Evolutionary conservation across 78 protist species (phyloP), one percentile per base, ranked within the genome.

Genomic region (Polysphondylium violaceum): DNA sequence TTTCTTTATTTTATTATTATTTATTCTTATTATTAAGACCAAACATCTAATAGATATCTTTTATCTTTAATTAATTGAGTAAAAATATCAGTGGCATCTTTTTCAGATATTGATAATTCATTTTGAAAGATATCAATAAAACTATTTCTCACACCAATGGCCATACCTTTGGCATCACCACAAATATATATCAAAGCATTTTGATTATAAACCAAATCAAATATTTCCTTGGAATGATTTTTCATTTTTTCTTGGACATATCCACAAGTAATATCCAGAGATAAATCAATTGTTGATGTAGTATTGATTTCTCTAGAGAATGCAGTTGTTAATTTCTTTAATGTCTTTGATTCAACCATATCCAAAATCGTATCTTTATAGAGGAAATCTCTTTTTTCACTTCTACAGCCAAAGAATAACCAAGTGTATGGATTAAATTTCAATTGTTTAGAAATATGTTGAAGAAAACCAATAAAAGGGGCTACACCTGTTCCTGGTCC

Each of bases 401-500:
- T 47, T 59, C 99, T 91, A 74, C 98, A 95, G n/a, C 99, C 99
- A 87, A 96, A 97, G 95, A 71, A 98, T 73, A 98, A 56, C 69
- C 71, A 47, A 64, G 47, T 64, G n/a, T n/a, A n/a, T n/a, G n/a
- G n/a, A n/a, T n/a, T n/a, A n/a, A n/a, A n/a, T 8, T 11, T 29
- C 31, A 31, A 31, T 9, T 6, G 21, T 35, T 63, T 65, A 40
- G 59, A 86, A 4, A 63, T 23, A 33, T 88, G 94, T 50, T 95
- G 96, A 25, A 95, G 23, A 56, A 97, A 97, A 16, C 97, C 98
- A 31, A 96, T 53, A 76, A 98, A 94, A 11, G 99, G 99, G 0
- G 99, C 99, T 5, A 98, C 76, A 53, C 99, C 99, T 1, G 99
- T 97, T 50, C 99, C 99, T 1, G 99, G 98, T 11, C 99, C 99